Evolutionary conservation across 1,284 basidiomycete species (phyloP), one percentile per base, ranked within the genome.

Genomic region (Malassezia psittaci): DNA sequence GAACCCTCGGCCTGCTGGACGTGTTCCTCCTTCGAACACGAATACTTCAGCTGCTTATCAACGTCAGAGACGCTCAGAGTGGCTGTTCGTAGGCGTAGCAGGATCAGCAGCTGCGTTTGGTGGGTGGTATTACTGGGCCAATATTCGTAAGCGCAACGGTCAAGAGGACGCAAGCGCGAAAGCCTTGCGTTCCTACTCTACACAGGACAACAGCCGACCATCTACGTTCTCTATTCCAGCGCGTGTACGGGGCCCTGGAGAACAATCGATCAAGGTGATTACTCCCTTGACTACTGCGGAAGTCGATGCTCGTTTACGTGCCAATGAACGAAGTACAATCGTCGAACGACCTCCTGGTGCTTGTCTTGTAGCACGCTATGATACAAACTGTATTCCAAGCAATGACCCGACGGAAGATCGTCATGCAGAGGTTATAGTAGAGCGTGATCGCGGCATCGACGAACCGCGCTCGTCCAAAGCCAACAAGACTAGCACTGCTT

Each of bases 331-430:
- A 3, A 67, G 61, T 51, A 71, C 70, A 9, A 58, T 51, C 15
- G 68, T 74, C 9, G 66, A 69, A 32, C 63, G 69, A 13, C 60
- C 66, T 33, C 40, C 59, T 8, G 67, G 67, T 19, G 64, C 63
- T 1, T 70, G 69, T 44, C 61, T 70, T 35, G 68, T 74, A 16
- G 62, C 66, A 1, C 62, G 70, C 36, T 74, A 73, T 47, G 71
- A 74, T 53, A 70, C 69, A 50, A 74, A 73, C 56, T 61, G 57
- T 39, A 61, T 74, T 2, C 68, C 71, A 5, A 64, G 63, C 52
- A 74, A 74, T 49, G 63, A 63, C 32, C 69, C 72, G 5, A 68
- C 68, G 60, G 72, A 74, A 47, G 72, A 74, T 48, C 63, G 65
- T 51, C 60, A 65, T 12, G 67, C 69, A 11, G 69, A 74, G 51